Evolutionary conservation across 139 green algal genomes (phyloP), one percentile per base, ranked within the genome.

Genomic region (Choricystis sp.): DNA sequence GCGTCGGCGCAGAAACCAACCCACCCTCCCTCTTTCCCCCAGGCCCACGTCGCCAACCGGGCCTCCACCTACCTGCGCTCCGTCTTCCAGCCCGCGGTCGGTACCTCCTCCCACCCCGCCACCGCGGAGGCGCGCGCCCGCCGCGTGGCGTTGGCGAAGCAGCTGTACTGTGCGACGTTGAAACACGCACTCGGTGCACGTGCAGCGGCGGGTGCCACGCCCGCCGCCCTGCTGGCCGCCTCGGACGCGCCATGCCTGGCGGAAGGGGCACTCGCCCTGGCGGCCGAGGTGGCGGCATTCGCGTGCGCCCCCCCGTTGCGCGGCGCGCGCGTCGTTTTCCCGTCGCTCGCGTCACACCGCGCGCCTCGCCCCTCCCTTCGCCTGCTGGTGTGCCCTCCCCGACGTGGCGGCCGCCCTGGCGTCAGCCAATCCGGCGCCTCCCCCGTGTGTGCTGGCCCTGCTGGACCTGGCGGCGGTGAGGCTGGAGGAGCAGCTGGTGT

Each of bases 401-500:
- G 40, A 9, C 40, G 9, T 52, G 40, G 40, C 40, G 3, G 29
- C 0, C 57, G 56, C 30, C 30, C 49, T 25, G 24, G 29, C 60
- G 3, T 29, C 60, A 27, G 60, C 24, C 2, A 16, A 25, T 25
- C 4, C 30, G 4, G 58, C 1, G 4, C 26, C 24, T 5, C 26
- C 3, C 4, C 26, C 58, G 19, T 5, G 4, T 3, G 26, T 24
- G 3, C 30, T 62, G 58, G 26, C 26, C 14, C 21, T 16, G 27
- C 28, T 70, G 56, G 29, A 28, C 19, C 65, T 61, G 26, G 61
- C 67, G 31, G 31, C 56, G 3, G 29, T 68, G 3, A 59, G 49
- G 19, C 58, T 70, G 2, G 49, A 30, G 20, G 69, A 74, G 27
- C 27, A 70, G 27, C 26, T 71, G n/a, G 64, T 60, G 20, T 69